Evolutionary conservation across 2,329 filamentous ascomycete species (phyloP).

Genomic region (Dactylellina drechsleri): DNA sequence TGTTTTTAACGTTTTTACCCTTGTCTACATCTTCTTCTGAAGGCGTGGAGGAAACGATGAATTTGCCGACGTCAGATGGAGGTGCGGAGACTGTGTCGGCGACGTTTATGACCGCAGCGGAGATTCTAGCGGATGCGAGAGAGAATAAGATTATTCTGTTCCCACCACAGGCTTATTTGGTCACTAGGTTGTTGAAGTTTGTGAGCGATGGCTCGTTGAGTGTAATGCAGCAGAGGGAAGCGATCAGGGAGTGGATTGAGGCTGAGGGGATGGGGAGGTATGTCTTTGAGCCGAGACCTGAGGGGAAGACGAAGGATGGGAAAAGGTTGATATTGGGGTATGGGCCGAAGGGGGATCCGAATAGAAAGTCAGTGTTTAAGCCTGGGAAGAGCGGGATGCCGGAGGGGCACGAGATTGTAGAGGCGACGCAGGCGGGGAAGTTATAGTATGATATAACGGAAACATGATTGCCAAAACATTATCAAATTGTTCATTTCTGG

Average conservation of each 20-base stretch:
- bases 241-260: constrained; percentile 67
- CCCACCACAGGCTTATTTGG: constrained; percentile 85
- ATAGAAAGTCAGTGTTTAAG: constrained; percentile 70
- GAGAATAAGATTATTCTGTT: constrained; percentile 81
- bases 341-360: constrained; percentile 68
- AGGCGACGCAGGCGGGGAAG: constrained; percentile 64
- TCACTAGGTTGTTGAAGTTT: constrained; percentile 69
- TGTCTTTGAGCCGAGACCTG: constrained; percentile 69
- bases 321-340: constrained; percentile 67
- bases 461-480: background rate
- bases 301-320: constrained; percentile 64
- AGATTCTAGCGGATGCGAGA: constrained; percentile 70
- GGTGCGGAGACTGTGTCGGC: constrained; percentile 76
- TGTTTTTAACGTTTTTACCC: constrained; percentile 91
- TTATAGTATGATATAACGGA: constrained; percentile 34
- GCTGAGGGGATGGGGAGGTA: constrained; percentile 66
- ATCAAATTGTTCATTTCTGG: background rate
- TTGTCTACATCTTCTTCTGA: constrained; percentile 61
- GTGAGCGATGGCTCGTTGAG: constrained; percentile 63
- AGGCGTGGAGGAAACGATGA: constrained; percentile 4
- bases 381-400: constrained; percentile 67
- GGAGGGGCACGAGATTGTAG: constrained; percentile 67
- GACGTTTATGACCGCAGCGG: constrained; percentile 67
- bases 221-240: constrained; percentile 59
- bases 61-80: constrained; percentile 74